Base-by-base conservation (phyloP, 495 filamentous ascomycete species). In the Hypoxylon cercidicola region DNA sequence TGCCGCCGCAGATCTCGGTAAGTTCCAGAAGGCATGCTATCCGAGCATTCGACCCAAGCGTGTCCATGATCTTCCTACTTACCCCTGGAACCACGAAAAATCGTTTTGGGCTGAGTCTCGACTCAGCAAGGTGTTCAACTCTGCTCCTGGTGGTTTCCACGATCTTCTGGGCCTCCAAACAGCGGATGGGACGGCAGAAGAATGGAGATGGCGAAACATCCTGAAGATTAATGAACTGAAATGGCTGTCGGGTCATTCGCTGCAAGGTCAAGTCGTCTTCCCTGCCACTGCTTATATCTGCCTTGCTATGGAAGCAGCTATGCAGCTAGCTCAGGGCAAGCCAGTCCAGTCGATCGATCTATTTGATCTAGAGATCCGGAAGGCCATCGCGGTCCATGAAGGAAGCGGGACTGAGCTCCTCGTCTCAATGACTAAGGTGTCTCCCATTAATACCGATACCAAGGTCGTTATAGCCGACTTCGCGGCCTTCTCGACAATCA, bases 231-330 rank as follows among this genome's bases (percentile, higher is more conserved):
- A 44, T 0, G 81, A 87, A 47, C 47, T 76, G 0, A 72, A 75
- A 0, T 87, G 82, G 83, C 39, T 86, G 0, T 10, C 50, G 0
- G 77, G 77, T 25, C 84, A 87, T 61, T 52, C 53, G 5, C 7
- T 80, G 1, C 71, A 79, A 16, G 40, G 69, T 13, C 73, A 78
- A 45, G 55, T 59, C 1, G 73, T 90, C 0, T 85, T 86, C 41
- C 87, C 88, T 2, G 85, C 74, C 8, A 77, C 85, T 0, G 82
- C 75, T 0, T 88, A 84, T 56, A 51, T 82, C 1, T 70, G 72
- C 2, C 76, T 78, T 25, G 80, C 79, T 0, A 28, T 84, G 0
- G 87, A 90, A 55, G 79, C 78, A 13, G 39, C 39, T 41, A 41
- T 16, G 39, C 39, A 41, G 16, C 8, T 41, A 8, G 39, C 39